Conservation (phyloP, 495 filamentous ascomycete species). For the Penicillium simplicissimum region DNA sequence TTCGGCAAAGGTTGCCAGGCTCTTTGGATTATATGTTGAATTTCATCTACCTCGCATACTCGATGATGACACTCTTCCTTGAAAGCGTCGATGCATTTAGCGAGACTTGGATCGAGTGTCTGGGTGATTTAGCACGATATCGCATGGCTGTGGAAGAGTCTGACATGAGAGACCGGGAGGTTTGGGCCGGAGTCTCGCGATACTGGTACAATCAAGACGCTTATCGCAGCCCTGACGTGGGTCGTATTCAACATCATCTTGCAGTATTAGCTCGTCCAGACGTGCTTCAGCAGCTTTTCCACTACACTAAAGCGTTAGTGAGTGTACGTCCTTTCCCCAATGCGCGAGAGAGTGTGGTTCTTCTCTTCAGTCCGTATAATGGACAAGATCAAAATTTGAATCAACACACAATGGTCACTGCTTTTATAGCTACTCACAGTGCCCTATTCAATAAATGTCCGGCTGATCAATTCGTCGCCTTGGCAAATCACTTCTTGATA, state of each 20-base stretch:
- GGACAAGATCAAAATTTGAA: constrained; percentile 18
- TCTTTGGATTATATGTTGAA: constrained; percentile 76
- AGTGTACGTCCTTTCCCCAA: constrained; percentile 54
- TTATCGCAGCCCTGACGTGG: constrained; percentile 65
- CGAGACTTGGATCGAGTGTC: constrained; percentile 88
- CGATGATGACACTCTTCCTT: constrained; percentile 75
- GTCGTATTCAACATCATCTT: constrained; percentile 83
- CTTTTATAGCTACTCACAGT: constrained; percentile 65
- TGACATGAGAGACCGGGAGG: constrained; percentile 64
- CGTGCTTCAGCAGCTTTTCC: constrained; percentile 70
- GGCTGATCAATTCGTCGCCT: constrained; percentile 45
- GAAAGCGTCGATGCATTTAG: constrained; percentile 75
- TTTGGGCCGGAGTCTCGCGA: constrained; percentile 76
- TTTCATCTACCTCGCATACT: constrained; percentile 79
- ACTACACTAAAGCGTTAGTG: constrained; percentile 59
- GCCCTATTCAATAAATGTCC: constrained; percentile 63
- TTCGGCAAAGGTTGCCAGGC: constrained; percentile 66
- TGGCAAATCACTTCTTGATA: constrained; percentile 50
- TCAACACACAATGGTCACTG: constrained; percentile 38
- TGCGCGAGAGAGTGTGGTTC: constrained; percentile 70
- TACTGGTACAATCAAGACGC: constrained; percentile 82
- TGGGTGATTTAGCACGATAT: constrained; percentile 74
- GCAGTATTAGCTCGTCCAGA: constrained; percentile 63
- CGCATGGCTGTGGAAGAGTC: constrained; percentile 76
- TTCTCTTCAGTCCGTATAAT: constrained; percentile 66